Base-by-base conservation (phyloP, 108 stramenopile species). In the Cyclotella distinguenda region DNA sequence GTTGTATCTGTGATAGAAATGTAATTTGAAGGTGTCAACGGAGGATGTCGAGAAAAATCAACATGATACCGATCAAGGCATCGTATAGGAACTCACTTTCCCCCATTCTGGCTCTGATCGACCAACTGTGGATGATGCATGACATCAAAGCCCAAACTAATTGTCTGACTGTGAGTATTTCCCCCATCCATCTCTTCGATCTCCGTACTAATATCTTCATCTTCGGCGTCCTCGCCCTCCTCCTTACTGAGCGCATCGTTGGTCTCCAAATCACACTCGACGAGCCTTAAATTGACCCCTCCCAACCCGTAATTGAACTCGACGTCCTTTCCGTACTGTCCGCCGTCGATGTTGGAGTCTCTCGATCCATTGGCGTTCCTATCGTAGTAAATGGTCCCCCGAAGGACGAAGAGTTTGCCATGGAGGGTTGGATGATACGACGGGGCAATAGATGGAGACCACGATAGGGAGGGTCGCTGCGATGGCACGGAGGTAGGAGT, bases 251-350 rank as follows among this genome's bases (percentile, higher is more conserved):
- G 16, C 2, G 32, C 62, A 33, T 3, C 1, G 21, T 50, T 50
- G 22, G 62, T 63, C 5, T 25, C 22, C 34, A 45, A 45, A 60
- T 40, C 49, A 26, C 68, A 69, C 48, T 69, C 45, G 30, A 59
- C 58, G 11, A 69, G 31, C 36, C 19, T 16, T 6, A 69, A 46
- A 50, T 22, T 50, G 12, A 69, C 68, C 8, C 68, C 68, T 0
- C 68, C 68, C 48, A 69, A 19, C 1, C 68, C 68, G 13, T 38
- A 13, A 18, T 43, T 39, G 49, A 51, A 69, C 48, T 69, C 68
- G 27, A 56, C 55, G 31, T 69, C 57, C 13, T 13, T 16, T 2
- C 38, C 23, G 7, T 40, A 39, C 15, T 43, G 15, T 0, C 15
- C 48, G 27, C 0, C 18, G 11, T 39, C 48, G 1, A 69, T 44